Percentiles rank a stretch among this genome's conserved stretches.
phyloP scores from a whole-genome alignment of 345 rosid species.

The Lepidium didymum region DNA sequence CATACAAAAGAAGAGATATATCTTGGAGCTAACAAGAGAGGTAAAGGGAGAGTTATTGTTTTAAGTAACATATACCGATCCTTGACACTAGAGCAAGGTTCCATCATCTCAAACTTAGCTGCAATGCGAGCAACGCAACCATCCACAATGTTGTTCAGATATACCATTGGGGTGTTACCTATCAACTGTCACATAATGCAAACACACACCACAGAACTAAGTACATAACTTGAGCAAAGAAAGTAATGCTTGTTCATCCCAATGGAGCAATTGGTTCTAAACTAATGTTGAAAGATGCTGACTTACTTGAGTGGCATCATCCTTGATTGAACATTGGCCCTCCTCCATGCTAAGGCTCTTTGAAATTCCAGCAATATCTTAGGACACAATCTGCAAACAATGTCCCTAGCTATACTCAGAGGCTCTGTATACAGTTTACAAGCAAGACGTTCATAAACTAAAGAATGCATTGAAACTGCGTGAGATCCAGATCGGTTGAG shows the following conservation, averaged over 20 bases:
- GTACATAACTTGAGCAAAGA: not conserved
- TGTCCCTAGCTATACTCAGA: not conserved
- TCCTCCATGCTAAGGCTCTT: conserved; percentile 29
- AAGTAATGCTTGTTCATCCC: not conserved
- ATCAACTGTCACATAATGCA: conserved; percentile 35
- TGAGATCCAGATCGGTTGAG: not conserved
- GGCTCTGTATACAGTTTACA: not conserved
- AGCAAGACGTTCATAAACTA: not conserved
- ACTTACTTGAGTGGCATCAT: conserved; percentile 50
- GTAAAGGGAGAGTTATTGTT: not conserved
- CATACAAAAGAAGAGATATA: not conserved
- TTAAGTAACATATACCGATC: conserved; percentile 30
- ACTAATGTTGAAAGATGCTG: not conserved
- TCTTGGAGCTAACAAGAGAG: not conserved
- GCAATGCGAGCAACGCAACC: conserved; percentile 55
- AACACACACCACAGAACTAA: not conserved
- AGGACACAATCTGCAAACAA: not conserved
- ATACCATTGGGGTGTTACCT: conserved; percentile 55
- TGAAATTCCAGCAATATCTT: not conserved
- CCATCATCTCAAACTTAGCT: conserved; percentile 60
- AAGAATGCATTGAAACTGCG: not conserved
- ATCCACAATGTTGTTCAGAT: conserved; percentile 46
- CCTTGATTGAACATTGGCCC: conserved; percentile 37
- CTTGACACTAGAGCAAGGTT: conserved; percentile 46
- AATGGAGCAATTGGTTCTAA: not conserved